Conservation (phyloP, 1,139 yeast species). For the Pichia sp. region DNA sequence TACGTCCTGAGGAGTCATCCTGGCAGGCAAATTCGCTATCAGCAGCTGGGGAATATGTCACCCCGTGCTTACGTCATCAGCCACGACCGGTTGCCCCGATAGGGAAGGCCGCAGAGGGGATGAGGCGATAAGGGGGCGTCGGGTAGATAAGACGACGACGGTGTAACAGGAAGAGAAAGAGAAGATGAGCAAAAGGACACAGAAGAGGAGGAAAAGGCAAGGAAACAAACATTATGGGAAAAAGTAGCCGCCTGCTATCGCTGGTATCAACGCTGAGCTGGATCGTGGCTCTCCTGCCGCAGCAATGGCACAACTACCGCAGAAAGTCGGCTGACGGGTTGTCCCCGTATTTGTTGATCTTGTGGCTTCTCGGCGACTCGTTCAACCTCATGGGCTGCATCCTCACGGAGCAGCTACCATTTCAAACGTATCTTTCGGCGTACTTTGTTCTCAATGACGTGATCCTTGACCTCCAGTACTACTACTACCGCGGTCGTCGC, state of each 20-base stretch:
- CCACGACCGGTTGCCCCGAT: not conserved
- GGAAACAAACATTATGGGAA: not conserved
- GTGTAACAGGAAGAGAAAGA: not conserved
- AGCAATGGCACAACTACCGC: conserved; percentile 66
- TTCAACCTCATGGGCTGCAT: conserved; percentile 73
- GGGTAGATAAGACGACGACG: not conserved
- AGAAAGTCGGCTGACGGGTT: conserved; percentile 80
- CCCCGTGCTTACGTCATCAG: not conserved
- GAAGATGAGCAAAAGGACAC: not conserved
- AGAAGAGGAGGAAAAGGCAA: not conserved
- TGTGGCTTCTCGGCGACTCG: conserved; percentile 84
- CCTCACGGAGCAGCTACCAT: conserved; percentile 67
- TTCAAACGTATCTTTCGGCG: conserved; percentile 69
- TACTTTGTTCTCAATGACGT: conserved; percentile 74
- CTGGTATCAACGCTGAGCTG: conserved; percentile 52
- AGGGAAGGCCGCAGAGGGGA: not conserved
- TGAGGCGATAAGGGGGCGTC: not conserved
- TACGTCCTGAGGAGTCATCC: too few species aligned
- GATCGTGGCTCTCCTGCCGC: conserved; percentile 85
- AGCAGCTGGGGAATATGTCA: not conserved
- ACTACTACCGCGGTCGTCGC: conserved; percentile 46
- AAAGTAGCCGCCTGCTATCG: not conserved
- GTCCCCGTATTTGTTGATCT: conserved; percentile 62
- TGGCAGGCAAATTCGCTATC: too few species aligned
- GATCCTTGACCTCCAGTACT: conserved; percentile 67